phyloP scores from a whole-genome alignment of 352 stramenopile genomes.

The Phytophthora pisi region DNA sequence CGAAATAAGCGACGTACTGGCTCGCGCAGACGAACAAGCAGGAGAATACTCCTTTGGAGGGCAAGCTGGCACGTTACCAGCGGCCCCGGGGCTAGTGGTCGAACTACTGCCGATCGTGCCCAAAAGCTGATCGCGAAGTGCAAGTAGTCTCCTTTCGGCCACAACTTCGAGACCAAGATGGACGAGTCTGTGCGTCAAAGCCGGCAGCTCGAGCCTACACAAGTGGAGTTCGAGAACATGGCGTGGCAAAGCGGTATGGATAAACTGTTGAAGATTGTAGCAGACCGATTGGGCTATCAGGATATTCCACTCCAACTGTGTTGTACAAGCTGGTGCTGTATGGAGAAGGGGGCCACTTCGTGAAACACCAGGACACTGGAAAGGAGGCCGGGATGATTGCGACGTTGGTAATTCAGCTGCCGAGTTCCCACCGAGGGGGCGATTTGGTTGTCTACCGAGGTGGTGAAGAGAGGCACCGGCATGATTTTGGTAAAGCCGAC shows the following conservation, averaged over 20 bases:
- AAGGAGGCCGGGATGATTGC: constrained; percentile 55
- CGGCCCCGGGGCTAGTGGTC: constrained; percentile 1
- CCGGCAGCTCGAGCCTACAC: constrained; percentile 4
- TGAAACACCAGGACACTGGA: constrained; percentile 51
- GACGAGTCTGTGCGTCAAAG: constrained; percentile 23
- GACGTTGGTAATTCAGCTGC: constrained; percentile 46
- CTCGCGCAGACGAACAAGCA: not conserved
- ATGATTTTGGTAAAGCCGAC: constrained; percentile 24
- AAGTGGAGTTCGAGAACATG: not conserved
- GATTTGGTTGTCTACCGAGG: constrained; percentile 13
- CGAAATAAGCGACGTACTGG: constrained; percentile 16
- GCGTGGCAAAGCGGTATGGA: not conserved
- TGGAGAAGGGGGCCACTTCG: constrained; percentile 43
- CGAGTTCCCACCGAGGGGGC: constrained; percentile 16
- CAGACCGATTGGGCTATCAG: constrained; percentile 12
- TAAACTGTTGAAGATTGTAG: not conserved
- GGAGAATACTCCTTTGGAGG: constrained; percentile 18
- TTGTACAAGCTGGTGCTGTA: constrained; percentile 58
- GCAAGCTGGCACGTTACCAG: not conserved
- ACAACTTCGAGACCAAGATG: constrained; percentile 10
- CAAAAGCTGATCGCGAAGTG: constrained; percentile 5
- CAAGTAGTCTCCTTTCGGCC: constrained; percentile 28
- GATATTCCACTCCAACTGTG: constrained; percentile 4
- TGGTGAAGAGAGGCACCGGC: not conserved
- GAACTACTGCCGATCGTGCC: constrained; percentile 3